Conservation (phyloP, 176 grass and related monocot genomes). For the Guadua angustifolia region DNA sequence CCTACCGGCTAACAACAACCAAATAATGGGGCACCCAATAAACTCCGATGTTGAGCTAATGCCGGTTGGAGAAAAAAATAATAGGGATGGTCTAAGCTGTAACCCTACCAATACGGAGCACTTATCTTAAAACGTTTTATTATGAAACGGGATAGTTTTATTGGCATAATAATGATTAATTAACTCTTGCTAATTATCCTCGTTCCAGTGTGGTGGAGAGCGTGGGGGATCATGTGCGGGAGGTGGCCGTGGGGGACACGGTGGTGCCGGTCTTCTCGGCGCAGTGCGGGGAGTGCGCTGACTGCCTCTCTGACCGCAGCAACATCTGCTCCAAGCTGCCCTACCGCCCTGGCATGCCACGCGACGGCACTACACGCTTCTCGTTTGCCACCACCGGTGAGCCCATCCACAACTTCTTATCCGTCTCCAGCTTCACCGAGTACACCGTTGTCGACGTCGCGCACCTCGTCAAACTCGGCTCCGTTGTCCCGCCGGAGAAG, state of each 20-base stretch:
- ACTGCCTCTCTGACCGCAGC: slow-evolving; percentile 57
- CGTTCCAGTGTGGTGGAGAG: slow-evolving; percentile 65
- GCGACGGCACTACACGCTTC: slow-evolving; percentile 65
- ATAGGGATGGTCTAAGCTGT: too few species aligned
- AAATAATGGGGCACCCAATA: too few species aligned
- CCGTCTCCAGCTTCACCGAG: slow-evolving; percentile 68
- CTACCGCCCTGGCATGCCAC: slow-evolving; percentile 34
- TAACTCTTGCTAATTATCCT: neutral
- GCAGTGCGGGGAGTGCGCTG: slow-evolving; percentile 58
- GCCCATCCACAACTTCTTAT: slow-evolving; percentile 55
- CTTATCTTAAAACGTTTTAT: too few species aligned
- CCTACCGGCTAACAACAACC: too few species aligned
- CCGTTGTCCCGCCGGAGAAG: slow-evolving; percentile 38
- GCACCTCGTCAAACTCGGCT: slow-evolving; percentile 47
- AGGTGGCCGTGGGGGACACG: slow-evolving; percentile 57
- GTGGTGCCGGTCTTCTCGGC: slow-evolving; percentile 67
- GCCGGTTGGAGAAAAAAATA: too few species aligned
- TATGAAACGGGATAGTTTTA: too few species aligned
- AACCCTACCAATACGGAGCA: too few species aligned
- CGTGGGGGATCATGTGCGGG: slow-evolving; percentile 52
- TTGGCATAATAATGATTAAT: neutral
- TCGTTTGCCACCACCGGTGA: slow-evolving; percentile 47
- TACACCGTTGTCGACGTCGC: slow-evolving; percentile 69
- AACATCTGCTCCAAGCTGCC: slow-evolving; percentile 53
- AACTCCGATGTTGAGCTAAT: too few species aligned